These are phyloP conservation scores for Anisodus acutangulus DNA, from an alignment of 257 asterid species.

Conservation along the genomic window DNA sequence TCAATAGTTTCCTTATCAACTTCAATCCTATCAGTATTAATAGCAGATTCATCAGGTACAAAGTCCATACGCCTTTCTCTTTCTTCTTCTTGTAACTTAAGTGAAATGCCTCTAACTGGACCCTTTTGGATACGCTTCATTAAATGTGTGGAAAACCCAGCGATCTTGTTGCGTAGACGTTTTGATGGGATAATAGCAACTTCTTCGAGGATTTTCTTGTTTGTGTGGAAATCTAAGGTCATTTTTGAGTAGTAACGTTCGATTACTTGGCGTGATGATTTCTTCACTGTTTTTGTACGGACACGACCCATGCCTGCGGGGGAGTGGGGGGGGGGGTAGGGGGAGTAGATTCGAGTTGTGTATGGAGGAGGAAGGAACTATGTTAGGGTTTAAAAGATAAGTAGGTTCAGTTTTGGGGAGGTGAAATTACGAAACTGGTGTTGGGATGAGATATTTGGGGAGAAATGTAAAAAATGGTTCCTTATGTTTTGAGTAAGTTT, in stretches of 20 bases:
- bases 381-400: slow-evolving; percentile 24
- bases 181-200: slow-evolving; percentile 73
- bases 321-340: neutral
- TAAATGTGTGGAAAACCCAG: slow-evolving; percentile 69
- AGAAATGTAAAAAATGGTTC: neutral
- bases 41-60: slow-evolving; percentile 69
- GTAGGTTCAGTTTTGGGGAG: neutral
- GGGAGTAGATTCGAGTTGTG: neutral
- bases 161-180: slow-evolving; percentile 77
- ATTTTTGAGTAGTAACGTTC: slow-evolving; percentile 67
- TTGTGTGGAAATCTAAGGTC: slow-evolving; percentile 71
- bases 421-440: neutral
- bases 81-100: slow-evolving; percentile 80
- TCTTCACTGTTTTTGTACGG: slow-evolving; percentile 79
- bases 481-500: neutral
- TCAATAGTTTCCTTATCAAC: slow-evolving; percentile 76
- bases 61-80: slow-evolving; percentile 84
- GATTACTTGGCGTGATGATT: slow-evolving; percentile 68
- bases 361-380: neutral
- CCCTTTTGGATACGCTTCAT: slow-evolving; percentile 79
- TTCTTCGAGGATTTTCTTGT: slow-evolving; percentile 68
- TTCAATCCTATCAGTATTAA: slow-evolving; percentile 57
- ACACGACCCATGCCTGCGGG: slow-evolving; percentile 63
- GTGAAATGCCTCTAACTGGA: slow-evolving; percentile 69
- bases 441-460: neutral